These are phyloP conservation scores for Scheffersomyces quercinus DNA, from an alignment of 1,139 yeast genomes.

Conservation along the genomic window DNA sequence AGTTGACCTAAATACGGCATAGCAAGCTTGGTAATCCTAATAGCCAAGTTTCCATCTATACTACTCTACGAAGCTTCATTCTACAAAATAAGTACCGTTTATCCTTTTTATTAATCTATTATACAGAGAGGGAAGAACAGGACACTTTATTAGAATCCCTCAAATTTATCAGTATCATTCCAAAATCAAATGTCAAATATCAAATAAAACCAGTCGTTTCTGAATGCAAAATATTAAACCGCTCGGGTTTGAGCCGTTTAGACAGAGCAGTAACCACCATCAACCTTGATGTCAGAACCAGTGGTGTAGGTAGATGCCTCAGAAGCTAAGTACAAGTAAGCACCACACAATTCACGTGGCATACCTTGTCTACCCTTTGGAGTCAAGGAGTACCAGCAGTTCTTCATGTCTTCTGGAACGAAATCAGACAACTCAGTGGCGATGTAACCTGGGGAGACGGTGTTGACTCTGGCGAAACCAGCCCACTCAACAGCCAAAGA, in stretches of 20 bases:
- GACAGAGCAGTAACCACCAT: constrained; percentile 45
- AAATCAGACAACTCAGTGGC: constrained; percentile 24
- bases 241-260: constrained; percentile 7
- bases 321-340: constrained; percentile 25
- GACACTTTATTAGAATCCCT: too few relatives aligned
- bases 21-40: too few relatives aligned
- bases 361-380: constrained; percentile 24
- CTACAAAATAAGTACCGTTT: too few relatives aligned
- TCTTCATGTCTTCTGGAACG: constrained; percentile 19
- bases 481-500: constrained; percentile 36
- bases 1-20: too few relatives aligned
- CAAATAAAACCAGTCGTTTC: too few relatives aligned
- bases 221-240: neutral
- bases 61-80: too few relatives aligned
- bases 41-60: too few relatives aligned
- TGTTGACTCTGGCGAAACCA: constrained; percentile 32
- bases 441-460: constrained; percentile 34
- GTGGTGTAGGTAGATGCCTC: constrained; percentile 42
- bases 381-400: constrained; percentile 20
- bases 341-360: constrained; percentile 24
- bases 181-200: too few relatives aligned
- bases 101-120: too few relatives aligned
- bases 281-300: constrained; percentile 48
- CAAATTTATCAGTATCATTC: too few relatives aligned
- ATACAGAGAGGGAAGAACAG: too few relatives aligned